These are phyloP conservation scores for Colletotrichum gloeosporioides DNA, from an alignment of 2,329 filamentous ascomycete species.

Conservation along the genomic window DNA sequence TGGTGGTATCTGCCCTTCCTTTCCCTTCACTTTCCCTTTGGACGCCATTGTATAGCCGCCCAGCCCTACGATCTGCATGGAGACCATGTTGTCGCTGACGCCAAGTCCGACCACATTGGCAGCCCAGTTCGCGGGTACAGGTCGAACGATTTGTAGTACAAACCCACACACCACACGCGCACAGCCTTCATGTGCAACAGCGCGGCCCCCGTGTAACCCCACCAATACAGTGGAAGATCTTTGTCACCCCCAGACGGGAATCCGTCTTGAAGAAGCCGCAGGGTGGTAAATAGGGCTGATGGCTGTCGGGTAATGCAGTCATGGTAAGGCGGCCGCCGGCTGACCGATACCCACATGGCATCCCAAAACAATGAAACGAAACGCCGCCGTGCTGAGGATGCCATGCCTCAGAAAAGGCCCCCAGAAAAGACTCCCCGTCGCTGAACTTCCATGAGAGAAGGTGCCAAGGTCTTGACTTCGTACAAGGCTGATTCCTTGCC, in stretches of 20 bases:
- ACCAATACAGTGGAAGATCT: neutral
- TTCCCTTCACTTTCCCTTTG: neutral
- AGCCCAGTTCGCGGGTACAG: neutral
- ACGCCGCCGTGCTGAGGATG: neutral
- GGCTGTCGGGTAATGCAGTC: neutral
- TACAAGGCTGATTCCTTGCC: neutral
- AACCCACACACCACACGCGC: neutral
- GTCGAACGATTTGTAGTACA: neutral
- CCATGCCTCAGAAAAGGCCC: neutral
- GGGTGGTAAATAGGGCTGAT: neutral
- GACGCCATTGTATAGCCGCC: constrained; percentile 2
- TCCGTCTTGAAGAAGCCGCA: neutral
- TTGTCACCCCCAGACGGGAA: neutral
- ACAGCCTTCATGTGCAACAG: neutral
- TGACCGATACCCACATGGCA: neutral
- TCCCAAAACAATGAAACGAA: neutral
- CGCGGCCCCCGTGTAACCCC: neutral
- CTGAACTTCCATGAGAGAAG: neutral
- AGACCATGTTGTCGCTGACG: neutral
- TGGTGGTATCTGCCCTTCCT: neutral
- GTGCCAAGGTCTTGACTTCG: neutral
- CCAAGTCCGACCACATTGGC: neutral
- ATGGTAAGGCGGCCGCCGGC: constrained; percentile 1
- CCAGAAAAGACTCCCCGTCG: neutral
- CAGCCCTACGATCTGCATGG: constrained; percentile 13